Base-by-base conservation (phyloP, 2,329 filamentous ascomycete species). In the Penicillium hesseltinei region DNA sequence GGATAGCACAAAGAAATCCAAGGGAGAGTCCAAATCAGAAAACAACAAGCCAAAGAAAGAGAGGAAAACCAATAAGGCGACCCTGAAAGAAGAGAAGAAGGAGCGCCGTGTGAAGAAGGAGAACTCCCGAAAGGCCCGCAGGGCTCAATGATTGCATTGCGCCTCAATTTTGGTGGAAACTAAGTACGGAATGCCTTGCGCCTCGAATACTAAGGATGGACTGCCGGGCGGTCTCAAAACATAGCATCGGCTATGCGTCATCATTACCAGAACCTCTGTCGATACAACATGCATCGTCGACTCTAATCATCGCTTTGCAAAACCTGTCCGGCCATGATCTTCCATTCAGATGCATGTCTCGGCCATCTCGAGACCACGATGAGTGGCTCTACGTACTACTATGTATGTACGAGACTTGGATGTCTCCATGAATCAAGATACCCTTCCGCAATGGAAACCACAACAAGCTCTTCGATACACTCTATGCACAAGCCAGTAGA, bases 61-160 rank as follows among this genome's bases (percentile, higher is more conserved):
- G 53, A 70, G 63, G 44, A 70, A 65, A 56, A 63, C 62, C 42
- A 70, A 55, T 54, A 71, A 67, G 56, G 65, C 65, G 40, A 67
- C 62, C 33, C 67, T 59, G 53, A 68, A 56, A 54, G 61, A 68
- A 39, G 59, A 62, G 31, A 67, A 70, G 42, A 66, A 68, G 55
- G 65, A 71, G 50, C 65, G 67, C 58, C 64, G 67, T 29, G 55
- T 70, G 35, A 73, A 74, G 58, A 75, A 75, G 62, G 80, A 83
- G 67, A 73, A 79, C 25, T 64, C 67, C 23, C 70, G 69, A 38
- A 71, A 71, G 45, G 70, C 73, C 21, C 70, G 64, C 39, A 67
- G 69, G 51, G 61, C 62, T 23, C 64, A 67, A 62, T 69, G 49
- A 56, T n/a, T 23, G 19, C n/a, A 25, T 42, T 47, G 47, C 31